Conservation (phyloP, 345 rosid genomes). For the Brassica rapa region DNA sequence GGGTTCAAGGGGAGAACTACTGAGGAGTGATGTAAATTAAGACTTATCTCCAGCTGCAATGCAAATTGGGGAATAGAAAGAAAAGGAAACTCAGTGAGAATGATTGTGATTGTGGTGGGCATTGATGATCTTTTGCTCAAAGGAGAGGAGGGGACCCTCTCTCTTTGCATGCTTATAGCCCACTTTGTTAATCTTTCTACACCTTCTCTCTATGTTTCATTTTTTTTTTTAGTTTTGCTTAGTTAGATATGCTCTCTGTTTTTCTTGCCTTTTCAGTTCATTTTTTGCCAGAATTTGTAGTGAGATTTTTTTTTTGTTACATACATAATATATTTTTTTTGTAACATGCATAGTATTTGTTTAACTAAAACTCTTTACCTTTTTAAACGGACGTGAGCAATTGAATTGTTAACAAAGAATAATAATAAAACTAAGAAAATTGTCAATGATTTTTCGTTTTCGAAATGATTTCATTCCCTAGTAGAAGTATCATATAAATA, state of each 20-base stretch:
- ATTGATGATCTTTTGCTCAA: constrained; percentile 45
- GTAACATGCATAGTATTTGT: constrained; percentile 21
- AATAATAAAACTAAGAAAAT: neutral
- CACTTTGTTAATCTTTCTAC: constrained; percentile 44
- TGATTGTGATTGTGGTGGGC: constrained; percentile 43
- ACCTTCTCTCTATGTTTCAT: constrained; percentile 2
- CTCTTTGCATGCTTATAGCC: constrained; percentile 44
- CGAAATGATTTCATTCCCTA: constrained; percentile 46
- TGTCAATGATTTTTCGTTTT: constrained; percentile 37
- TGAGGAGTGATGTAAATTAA: constrained; percentile 21
- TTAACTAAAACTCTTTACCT: neutral
- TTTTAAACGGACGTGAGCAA: neutral
- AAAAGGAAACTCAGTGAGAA: constrained; percentile 36
- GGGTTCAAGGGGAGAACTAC: neutral
- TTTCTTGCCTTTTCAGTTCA: constrained; percentile 11
- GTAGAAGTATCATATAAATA: constrained; percentile 34
- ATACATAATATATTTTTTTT: constrained; percentile 20
- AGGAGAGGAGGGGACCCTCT: constrained; percentile 46
- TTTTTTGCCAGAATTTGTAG: constrained; percentile 39
- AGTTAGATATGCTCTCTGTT: constrained; percentile 24
- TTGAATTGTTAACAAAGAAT: neutral
- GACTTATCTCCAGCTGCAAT: constrained; percentile 41
- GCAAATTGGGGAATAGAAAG: constrained; percentile 38
- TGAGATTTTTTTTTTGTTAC: constrained; percentile 17
- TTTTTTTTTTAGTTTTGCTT: neutral